Evolutionary conservation across 805 yeast genomes (phyloP).

Genomic region (Wickerhamiella bombiphila): DNA sequence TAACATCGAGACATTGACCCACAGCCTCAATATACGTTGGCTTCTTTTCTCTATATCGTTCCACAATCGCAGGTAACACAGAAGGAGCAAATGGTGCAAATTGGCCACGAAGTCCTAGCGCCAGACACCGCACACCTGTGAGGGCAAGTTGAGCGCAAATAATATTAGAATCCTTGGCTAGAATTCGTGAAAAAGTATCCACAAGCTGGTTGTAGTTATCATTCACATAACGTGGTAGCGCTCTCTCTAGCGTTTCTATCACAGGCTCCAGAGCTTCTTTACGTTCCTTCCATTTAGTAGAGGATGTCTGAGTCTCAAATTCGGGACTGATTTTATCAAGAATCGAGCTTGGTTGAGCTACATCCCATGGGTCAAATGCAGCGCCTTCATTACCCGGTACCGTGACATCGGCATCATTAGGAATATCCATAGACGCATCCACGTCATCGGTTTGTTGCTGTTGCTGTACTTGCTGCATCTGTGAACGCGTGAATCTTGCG

Average conservation of each 20-base stretch:
- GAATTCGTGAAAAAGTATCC: slow-evolving; percentile 49
- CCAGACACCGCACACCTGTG: slow-evolving; percentile 43
- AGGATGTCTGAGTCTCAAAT: slow-evolving; percentile 37
- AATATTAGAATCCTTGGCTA: slow-evolving; percentile 70
- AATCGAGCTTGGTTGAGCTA: slow-evolving; percentile 57
- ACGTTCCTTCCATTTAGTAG: slow-evolving; percentile 82
- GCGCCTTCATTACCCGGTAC: slow-evolving; percentile 32
- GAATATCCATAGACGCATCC: background rate
- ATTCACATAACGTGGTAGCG: slow-evolving; percentile 36
- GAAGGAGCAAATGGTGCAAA: slow-evolving; percentile 39
- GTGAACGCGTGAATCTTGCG: slow-evolving; percentile 8
- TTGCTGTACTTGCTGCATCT: slow-evolving; percentile 2
- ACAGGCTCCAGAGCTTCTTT: slow-evolving; percentile 66
- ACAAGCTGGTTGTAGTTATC: slow-evolving; percentile 56
- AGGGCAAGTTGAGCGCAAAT: slow-evolving; percentile 76
- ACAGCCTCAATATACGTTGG: slow-evolving; percentile 60
- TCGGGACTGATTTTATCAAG: slow-evolving; percentile 51
- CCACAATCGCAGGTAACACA: slow-evolving; percentile 51
- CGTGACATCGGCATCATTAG: slow-evolving; percentile 15
- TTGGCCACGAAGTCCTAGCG: slow-evolving; percentile 41
- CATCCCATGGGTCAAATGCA: slow-evolving; percentile 40
- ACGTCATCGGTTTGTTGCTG: slow-evolving; percentile 1
- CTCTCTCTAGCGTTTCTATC: slow-evolving; percentile 20
- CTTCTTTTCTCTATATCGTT: slow-evolving; percentile 80
- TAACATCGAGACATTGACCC: slow-evolving; percentile 46